These are phyloP conservation scores for Hapsidospora chrysogenum DNA, from an alignment of 495 filamentous ascomycete genomes.

Conservation along the genomic window DNA sequence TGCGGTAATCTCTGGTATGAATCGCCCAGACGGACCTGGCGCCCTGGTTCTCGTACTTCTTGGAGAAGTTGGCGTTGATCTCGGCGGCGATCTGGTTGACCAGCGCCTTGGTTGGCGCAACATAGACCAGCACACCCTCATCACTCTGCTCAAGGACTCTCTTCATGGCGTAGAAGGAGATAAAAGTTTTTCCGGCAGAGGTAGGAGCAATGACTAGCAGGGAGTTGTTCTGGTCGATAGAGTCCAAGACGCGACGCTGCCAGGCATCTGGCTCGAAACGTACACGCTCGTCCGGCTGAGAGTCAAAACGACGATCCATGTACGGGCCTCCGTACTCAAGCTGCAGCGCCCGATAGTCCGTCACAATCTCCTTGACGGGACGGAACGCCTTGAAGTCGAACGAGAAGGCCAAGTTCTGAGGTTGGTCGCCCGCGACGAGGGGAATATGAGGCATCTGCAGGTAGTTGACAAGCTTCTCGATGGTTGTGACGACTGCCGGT, in stretches of 20 bases:
- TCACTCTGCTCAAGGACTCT: slow-evolving; percentile 48
- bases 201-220: slow-evolving; percentile 66
- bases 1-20: slow-evolving; percentile 54
- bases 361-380: slow-evolving; percentile 4
- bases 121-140: slow-evolving; percentile 55
- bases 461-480: not conserved
- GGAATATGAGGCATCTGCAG: not conserved
- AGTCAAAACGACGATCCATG: slow-evolving; percentile 56
- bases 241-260: slow-evolving; percentile 59
- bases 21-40: slow-evolving; percentile 64
- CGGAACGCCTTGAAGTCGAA: not conserved
- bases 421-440: not conserved
- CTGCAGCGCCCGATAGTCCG: slow-evolving; percentile 35
- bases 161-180: slow-evolving; percentile 65
- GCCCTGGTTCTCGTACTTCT: slow-evolving; percentile 39
- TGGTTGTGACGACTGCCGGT: not conserved
- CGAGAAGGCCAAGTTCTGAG: slow-evolving; percentile 4
- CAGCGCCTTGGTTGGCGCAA: slow-evolving; percentile 67
- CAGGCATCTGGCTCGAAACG: slow-evolving; percentile 58
- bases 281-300: slow-evolving; percentile 44
- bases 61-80: slow-evolving; percentile 45
- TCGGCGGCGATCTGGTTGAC: slow-evolving; percentile 77
- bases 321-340: slow-evolving; percentile 52
- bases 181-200: slow-evolving; percentile 44
- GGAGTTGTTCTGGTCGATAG: slow-evolving; percentile 49